Conservation (phyloP, 139 green algal species). For the Parachlorella kessleri region DNA sequence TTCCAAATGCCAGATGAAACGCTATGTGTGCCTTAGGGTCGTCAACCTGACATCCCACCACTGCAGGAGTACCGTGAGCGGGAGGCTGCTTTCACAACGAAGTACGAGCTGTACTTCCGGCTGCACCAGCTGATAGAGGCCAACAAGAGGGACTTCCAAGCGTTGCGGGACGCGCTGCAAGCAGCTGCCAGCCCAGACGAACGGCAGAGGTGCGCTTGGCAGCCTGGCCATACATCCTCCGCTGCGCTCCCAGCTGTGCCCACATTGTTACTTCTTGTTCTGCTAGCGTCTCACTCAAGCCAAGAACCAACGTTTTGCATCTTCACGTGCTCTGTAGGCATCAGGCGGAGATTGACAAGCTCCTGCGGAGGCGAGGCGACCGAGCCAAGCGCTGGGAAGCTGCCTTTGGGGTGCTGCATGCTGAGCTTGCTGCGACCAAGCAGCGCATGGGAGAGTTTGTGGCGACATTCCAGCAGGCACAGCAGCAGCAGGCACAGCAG, state of each 20-base stretch:
- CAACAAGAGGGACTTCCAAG: conserved; percentile 35
- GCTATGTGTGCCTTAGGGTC: too few relatives aligned
- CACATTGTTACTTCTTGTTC: too few relatives aligned
- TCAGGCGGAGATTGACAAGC: conserved; percentile 3
- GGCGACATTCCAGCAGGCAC: background rate
- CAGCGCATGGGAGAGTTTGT: conserved; percentile 28
- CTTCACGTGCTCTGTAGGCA: conserved; percentile 1
- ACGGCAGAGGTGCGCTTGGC: background rate
- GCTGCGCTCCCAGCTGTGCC: background rate
- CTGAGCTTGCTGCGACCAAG: conserved; percentile 32
- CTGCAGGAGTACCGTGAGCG: conserved; percentile 16
- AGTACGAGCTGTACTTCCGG: conserved; percentile 30
- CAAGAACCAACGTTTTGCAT: background rate
- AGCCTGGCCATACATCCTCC: background rate
- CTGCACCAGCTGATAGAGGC: conserved; percentile 37
- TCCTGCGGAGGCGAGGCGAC: conserved; percentile 1
- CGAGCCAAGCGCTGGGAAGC: conserved; percentile 36
- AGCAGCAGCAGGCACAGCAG: background rate
- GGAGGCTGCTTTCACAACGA: conserved; percentile 15
- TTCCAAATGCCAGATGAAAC: too few relatives aligned
- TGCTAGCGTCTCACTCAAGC: background rate
- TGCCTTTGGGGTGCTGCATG: conserved; percentile 31
- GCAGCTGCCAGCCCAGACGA: background rate
- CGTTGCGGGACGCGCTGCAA: conserved; percentile 1
- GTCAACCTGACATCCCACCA: too few relatives aligned